Evolutionary conservation across 805 yeast genomes (phyloP).

Genomic region (Teunomyces cretensis): DNA sequence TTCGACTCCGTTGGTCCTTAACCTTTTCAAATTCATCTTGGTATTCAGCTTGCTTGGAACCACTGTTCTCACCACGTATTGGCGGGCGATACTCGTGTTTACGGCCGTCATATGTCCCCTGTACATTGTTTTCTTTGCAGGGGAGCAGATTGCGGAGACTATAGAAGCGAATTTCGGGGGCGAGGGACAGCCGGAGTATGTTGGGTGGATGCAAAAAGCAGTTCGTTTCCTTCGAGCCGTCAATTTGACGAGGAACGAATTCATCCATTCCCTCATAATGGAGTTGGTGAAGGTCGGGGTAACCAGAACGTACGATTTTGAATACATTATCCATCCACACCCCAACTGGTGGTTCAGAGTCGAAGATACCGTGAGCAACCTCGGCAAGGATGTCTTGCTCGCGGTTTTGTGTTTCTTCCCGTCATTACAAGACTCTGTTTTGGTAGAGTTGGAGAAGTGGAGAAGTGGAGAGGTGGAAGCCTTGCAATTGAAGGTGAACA

Average conservation of each 20-base stretch:
- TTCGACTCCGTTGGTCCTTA: neutral
- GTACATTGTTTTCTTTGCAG: neutral
- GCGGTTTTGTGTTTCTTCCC: conserved; percentile 17
- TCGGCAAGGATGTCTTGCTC: conserved; percentile 20
- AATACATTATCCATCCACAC: conserved; percentile 12
- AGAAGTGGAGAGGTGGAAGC: conserved; percentile 16
- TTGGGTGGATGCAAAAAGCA: neutral
- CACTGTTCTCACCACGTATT: neutral
- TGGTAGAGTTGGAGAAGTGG: conserved; percentile 16
- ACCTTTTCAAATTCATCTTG: neutral
- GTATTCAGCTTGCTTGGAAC: neutral
- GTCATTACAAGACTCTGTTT: conserved; percentile 11
- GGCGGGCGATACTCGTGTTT: neutral
- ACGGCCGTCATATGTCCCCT: neutral
- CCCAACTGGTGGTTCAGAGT: conserved; percentile 7
- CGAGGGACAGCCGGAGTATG: neutral
- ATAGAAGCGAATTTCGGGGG: conserved; percentile 1
- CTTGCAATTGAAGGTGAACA: conserved; percentile 10
- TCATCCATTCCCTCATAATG: conserved; percentile 3
- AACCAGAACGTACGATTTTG: conserved; percentile 23
- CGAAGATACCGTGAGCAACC: conserved; percentile 11
- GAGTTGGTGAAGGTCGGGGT: conserved; percentile 15
- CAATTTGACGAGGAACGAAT: neutral
- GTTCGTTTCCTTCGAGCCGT: neutral
- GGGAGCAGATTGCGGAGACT: neutral